Percentiles rank a stretch among this genome's conserved stretches.
Conservation (phyloP, 768 basidiomycete species). For the Trametes gibbosa region DNA sequence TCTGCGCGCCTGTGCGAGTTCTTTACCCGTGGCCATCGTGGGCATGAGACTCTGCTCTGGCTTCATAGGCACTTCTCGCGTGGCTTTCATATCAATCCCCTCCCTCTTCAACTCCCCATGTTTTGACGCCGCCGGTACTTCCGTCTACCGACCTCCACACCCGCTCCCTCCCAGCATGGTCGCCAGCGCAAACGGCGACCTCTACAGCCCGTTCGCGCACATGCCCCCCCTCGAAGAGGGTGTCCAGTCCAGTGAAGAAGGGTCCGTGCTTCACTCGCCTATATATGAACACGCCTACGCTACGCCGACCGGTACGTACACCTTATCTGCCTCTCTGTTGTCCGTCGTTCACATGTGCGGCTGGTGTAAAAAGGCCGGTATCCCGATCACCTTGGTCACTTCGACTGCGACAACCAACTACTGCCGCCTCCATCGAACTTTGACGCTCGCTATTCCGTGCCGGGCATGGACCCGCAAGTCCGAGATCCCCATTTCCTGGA, state of each 20-base stretch:
- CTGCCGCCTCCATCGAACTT: slow-evolving; percentile 22
- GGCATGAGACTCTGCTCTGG: slow-evolving; percentile 27
- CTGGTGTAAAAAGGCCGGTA: slow-evolving; percentile 70
- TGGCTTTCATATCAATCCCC: slow-evolving; percentile 32
- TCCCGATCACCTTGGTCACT: slow-evolving; percentile 45
- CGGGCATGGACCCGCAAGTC: slow-evolving; percentile 23
- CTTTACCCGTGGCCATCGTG: slow-evolving; percentile 20
- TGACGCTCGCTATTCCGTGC: slow-evolving; percentile 27
- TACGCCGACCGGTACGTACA: slow-evolving; percentile 32
- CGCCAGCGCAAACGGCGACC: slow-evolving; percentile 50
- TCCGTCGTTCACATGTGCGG: slow-evolving; percentile 26
- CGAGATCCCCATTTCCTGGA: slow-evolving; percentile 29
- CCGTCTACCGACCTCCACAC: slow-evolving; percentile 22
- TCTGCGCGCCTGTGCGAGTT: slow-evolving; percentile 26
- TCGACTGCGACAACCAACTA: slow-evolving; percentile 20
- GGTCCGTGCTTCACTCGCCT: slow-evolving; percentile 74
- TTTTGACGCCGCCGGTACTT: slow-evolving; percentile 26
- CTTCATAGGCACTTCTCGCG: slow-evolving; percentile 30
- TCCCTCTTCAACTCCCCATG: slow-evolving; percentile 31
- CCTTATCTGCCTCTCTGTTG: slow-evolving; percentile 35
- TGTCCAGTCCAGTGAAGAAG: slow-evolving; percentile 71
- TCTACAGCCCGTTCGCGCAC: slow-evolving; percentile 55
- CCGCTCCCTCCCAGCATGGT: slow-evolving; percentile 45
- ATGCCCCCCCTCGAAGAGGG: slow-evolving; percentile 58
- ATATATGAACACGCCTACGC: slow-evolving; percentile 55